A percentile compares a stretch with the other conserved stretches of the same genome.
Evolutionary conservation across 1,284 basidiomycete genomes (phyloP).

Genomic region (Phlebopus sp.): DNA sequence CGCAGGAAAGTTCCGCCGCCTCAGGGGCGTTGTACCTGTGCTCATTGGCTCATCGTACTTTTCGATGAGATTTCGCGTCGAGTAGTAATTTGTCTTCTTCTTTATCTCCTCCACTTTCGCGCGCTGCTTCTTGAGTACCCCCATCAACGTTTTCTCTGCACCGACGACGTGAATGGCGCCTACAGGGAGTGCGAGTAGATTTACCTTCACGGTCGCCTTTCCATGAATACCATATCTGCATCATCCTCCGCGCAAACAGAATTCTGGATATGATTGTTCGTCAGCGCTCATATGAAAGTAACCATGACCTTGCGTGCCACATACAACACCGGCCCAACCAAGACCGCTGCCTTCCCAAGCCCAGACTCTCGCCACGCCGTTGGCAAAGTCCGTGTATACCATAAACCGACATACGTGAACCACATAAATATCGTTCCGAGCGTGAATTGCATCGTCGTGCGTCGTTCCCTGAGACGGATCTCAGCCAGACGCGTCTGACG

Average conservation of each 20-base stretch:
- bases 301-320: constrained; percentile 30
- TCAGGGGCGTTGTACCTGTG: constrained; percentile 33
- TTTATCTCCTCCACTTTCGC: constrained; percentile 95
- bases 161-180: neutral
- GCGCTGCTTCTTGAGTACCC: constrained; percentile 77
- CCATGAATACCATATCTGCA: constrained; percentile 84
- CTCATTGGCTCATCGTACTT: constrained; percentile 74
- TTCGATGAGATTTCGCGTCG: constrained; percentile 86
- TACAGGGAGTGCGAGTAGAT: constrained; percentile 18
- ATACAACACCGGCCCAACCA: constrained; percentile 79
- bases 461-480: constrained; percentile 82
- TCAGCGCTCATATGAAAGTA: constrained; percentile 9
- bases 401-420: constrained; percentile 76
- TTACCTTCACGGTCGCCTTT: constrained; percentile 85
- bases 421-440: constrained; percentile 80
- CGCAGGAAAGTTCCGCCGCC: constrained; percentile 24
- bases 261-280: constrained; percentile 50
- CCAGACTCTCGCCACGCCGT: constrained; percentile 35
- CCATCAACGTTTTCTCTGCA: constrained; percentile 77
- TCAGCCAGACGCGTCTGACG: constrained; percentile 83
- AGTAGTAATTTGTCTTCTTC: constrained; percentile 95
- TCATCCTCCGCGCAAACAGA: constrained; percentile 76
- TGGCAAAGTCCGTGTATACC: constrained; percentile 74
- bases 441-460: constrained; percentile 79
- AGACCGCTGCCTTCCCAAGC: constrained; percentile 53